These are phyloP conservation scores for Wickerhamomyces sydowiorum DNA, from an alignment of 805 yeast species.

Conservation along the genomic window DNA sequence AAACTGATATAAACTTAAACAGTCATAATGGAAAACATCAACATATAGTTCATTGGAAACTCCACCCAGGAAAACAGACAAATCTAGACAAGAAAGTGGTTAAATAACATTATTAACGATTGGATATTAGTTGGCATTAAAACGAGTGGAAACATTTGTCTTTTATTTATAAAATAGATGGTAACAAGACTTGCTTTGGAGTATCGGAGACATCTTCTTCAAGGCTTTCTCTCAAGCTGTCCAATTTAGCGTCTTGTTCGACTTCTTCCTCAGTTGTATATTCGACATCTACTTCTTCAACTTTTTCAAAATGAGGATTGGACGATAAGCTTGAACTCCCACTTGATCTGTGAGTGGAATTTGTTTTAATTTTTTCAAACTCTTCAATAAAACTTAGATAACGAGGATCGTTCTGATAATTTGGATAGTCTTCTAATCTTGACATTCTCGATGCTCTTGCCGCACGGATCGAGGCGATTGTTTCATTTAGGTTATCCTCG, in stretches of 20 bases:
- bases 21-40: too few relatives aligned
- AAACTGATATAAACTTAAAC: too few relatives aligned
- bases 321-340: not conserved
- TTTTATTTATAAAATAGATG: not conserved
- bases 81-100: too few relatives aligned
- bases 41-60: too few relatives aligned
- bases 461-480: slow-evolving; percentile 12
- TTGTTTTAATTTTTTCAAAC: not conserved
- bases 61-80: too few relatives aligned
- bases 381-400: not conserved
- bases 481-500: slow-evolving; percentile 9
- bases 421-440: slow-evolving; percentile 7
- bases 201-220: not conserved
- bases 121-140: too few relatives aligned
- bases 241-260: too few relatives aligned
- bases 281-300: not conserved
- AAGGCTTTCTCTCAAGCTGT: too few relatives aligned
- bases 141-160: too few relatives aligned
- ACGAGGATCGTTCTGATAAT: not conserved
- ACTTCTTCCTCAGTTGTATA: not conserved
- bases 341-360: not conserved
- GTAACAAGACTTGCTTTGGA: not conserved
- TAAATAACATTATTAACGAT: too few relatives aligned
- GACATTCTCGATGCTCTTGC: slow-evolving; percentile 13
- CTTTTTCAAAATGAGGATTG: not conserved